These are phyloP conservation scores for Geosmithia putterillii DNA, from an alignment of 2,329 filamentous ascomycete species.

Conservation along the genomic window DNA sequence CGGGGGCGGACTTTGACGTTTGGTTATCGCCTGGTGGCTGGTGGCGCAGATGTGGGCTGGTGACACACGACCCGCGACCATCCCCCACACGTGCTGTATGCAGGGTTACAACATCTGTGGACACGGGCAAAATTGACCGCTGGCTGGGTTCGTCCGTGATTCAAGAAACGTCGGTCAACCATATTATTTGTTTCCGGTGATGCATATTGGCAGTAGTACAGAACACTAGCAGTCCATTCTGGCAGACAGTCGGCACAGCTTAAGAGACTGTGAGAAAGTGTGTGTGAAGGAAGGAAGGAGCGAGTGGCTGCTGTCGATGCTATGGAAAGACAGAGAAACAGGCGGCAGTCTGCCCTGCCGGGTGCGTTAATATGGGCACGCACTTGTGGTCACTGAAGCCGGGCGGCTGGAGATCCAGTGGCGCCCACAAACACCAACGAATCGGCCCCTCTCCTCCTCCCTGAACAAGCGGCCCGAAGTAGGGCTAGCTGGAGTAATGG, in stretches of 20 bases:
- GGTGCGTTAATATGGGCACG: too few species aligned
- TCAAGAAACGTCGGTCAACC: neutral
- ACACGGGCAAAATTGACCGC: neutral
- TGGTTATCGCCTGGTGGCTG: neutral
- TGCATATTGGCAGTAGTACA: too few species aligned
- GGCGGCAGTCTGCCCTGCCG: too few species aligned
- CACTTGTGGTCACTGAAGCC: too few species aligned
- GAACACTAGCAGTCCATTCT: too few species aligned
- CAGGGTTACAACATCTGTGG: neutral
- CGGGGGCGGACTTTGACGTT: neutral
- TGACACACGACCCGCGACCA: neutral
- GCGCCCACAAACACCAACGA: neutral
- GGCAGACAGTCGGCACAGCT: too few species aligned
- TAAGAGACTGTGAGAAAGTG: too few species aligned
- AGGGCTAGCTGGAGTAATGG: neutral
- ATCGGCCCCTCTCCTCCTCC: neutral
- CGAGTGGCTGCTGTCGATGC: too few species aligned
- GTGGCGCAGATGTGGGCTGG: neutral
- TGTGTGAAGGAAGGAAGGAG: too few species aligned
- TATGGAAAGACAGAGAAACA: too few species aligned
- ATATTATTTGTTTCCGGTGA: neutral
- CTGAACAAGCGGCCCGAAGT: neutral
- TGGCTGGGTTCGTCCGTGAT: neutral
- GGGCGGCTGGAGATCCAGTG: neutral
- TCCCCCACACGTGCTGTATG: neutral